phyloP scores from a whole-genome alignment of 176 grass and related monocot genomes.

The Ensete ventricosum region DNA sequence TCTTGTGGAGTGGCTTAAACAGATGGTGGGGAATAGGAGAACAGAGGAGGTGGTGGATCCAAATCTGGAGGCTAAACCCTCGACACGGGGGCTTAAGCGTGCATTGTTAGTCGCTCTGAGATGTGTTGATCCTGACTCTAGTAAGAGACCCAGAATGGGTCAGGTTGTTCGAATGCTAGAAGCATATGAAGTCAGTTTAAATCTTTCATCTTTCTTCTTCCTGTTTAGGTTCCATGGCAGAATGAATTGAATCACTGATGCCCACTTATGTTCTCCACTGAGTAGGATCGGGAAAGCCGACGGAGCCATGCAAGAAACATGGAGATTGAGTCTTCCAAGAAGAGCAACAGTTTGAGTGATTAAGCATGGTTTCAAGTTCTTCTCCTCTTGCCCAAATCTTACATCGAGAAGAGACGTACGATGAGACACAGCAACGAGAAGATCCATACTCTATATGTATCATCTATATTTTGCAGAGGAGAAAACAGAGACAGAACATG shows the following conservation, averaged over 20 bases:
- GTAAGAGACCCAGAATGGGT: constrained; percentile 96
- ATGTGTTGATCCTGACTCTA: constrained; percentile 80
- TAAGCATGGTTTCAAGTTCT: too few relatives aligned
- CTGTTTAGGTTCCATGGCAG: not conserved
- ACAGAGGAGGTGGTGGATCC: constrained; percentile 81
- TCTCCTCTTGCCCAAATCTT: too few relatives aligned
- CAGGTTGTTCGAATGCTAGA: constrained; percentile 93
- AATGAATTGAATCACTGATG: not conserved
- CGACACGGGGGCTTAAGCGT: constrained; percentile 67
- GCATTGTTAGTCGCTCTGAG: constrained; percentile 77
- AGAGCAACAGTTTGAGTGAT: constrained; percentile 40
- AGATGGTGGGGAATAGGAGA: constrained; percentile 66
- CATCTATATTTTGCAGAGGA: too few relatives aligned
- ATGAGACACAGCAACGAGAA: too few relatives aligned
- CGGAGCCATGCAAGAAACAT: constrained; percentile 53
- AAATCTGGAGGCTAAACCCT: constrained; percentile 50
- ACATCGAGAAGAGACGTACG: too few relatives aligned
- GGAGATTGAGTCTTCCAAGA: constrained; percentile 53
- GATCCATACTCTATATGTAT: too few relatives aligned
- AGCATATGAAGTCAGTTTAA: constrained; percentile 38
- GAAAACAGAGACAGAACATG: too few relatives aligned
- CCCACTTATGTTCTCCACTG: not conserved
- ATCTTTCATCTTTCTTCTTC: not conserved
- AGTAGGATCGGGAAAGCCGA: constrained; percentile 48
- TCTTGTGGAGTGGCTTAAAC: constrained; percentile 92